These are phyloP conservation scores for Aspergillus pseudonomiae DNA, from an alignment of 2,329 filamentous ascomycete genomes.

Conservation along the genomic window DNA sequence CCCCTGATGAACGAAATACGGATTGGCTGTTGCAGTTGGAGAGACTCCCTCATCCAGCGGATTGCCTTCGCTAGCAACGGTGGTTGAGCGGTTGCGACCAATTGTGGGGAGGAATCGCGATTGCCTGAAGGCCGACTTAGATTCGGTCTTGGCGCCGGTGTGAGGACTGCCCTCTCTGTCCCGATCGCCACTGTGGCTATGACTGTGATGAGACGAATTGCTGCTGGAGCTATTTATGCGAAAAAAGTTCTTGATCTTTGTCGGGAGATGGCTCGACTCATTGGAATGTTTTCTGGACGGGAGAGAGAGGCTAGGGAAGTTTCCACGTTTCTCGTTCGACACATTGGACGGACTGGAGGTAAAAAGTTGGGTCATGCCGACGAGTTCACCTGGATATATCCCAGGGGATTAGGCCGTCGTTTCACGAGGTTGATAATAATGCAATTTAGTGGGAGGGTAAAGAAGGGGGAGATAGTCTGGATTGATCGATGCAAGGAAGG, in stretches of 20 bases:
- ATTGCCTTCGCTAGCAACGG: slow-evolving; percentile 90
- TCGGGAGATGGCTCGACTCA: slow-evolving; percentile 56
- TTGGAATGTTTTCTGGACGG: slow-evolving; percentile 49
- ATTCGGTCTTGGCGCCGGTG: slow-evolving; percentile 58
- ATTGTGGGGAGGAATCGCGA: slow-evolving; percentile 88
- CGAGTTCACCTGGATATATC: slow-evolving; percentile 7
- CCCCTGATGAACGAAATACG: slow-evolving; percentile 96
- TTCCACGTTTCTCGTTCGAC: slow-evolving; percentile 50
- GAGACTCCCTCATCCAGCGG: slow-evolving; percentile 85
- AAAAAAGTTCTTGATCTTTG: slow-evolving; percentile 71
- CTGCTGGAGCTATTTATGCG: slow-evolving; percentile 62
- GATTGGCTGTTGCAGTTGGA: slow-evolving; percentile 91
- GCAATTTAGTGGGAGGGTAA: background rate
- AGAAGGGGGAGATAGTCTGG: slow-evolving; percentile 1
- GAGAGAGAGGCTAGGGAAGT: slow-evolving; percentile 50
- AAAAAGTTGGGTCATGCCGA: slow-evolving; percentile 49
- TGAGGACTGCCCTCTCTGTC: slow-evolving; percentile 46
- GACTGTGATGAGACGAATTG: slow-evolving; percentile 44
- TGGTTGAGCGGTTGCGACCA: slow-evolving; percentile 83
- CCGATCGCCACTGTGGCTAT: slow-evolving; percentile 27
- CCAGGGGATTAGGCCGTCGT: background rate
- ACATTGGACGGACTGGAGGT: slow-evolving; percentile 43
- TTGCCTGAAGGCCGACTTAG: slow-evolving; percentile 74
- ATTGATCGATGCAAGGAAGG: slow-evolving; percentile 10
- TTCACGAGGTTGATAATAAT: slow-evolving; percentile 2